These are phyloP conservation scores for Sordariomycetes sp. DNA, from an alignment of 2,329 filamentous ascomycete genomes.

Conservation along the genomic window DNA sequence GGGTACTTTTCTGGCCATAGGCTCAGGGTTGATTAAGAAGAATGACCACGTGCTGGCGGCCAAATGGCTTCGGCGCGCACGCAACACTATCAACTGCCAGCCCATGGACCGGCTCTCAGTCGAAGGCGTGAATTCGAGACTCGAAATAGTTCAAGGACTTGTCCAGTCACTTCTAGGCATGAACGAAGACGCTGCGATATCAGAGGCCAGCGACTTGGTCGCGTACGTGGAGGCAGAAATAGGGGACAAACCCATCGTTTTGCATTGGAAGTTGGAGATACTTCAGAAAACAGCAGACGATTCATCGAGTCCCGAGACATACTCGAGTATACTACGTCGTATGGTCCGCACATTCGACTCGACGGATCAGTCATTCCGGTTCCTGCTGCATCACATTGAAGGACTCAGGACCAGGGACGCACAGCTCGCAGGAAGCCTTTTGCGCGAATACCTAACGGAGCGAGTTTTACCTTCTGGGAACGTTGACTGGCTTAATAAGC, in stretches of 20 bases:
- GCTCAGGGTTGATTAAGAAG: conserved; percentile 45
- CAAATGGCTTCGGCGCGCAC: conserved; percentile 67
- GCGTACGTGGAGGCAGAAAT: conserved; percentile 52
- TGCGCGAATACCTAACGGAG: conserved; percentile 57
- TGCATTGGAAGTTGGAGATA: conserved; percentile 60
- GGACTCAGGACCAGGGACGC: conserved; percentile 50
- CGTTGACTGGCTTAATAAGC: conserved; percentile 14
- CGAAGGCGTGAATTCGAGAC: conserved; percentile 53
- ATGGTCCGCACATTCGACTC: conserved; percentile 54
- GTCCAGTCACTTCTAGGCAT: conserved; percentile 45
- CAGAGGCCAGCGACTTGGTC: conserved; percentile 49
- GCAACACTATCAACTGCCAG: conserved; percentile 46
- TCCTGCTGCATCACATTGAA: conserved; percentile 59
- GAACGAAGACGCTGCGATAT: conserved; percentile 30
- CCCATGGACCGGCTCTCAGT: conserved; percentile 45
- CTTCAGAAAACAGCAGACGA: conserved; percentile 39
- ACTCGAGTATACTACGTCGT: conserved; percentile 43
- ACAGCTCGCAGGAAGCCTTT: conserved; percentile 33
- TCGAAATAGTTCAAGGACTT: conserved; percentile 56
- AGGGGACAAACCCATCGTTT: conserved; percentile 54
- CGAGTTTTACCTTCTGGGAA: conserved; percentile 34
- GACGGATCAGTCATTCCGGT: conserved; percentile 54
- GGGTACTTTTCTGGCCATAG: conserved; percentile 65
- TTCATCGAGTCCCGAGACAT: conserved; percentile 37
- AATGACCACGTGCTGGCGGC: conserved; percentile 45